Evolutionary conservation across 306 rosid species (phyloP).

Genomic region (Amphicarpaea edgeworthii): DNA sequence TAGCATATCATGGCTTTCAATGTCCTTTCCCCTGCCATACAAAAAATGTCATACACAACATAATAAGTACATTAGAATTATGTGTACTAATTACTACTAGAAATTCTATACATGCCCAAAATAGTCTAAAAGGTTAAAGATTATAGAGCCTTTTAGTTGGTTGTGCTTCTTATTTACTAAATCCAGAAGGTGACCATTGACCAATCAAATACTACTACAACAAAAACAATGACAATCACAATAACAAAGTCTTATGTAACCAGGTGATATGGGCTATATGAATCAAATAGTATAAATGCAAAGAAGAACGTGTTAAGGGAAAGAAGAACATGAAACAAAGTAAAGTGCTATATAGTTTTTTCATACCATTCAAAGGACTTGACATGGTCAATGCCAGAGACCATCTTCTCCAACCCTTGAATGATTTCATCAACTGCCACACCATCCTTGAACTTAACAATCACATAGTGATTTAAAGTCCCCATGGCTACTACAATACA

Average conservation of each 20-base stretch:
- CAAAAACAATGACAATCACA: not conserved
- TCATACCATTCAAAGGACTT: constrained; percentile 89
- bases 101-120: not conserved
- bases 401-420: constrained; percentile 69
- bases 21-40: constrained; percentile 74
- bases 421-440: constrained; percentile 67
- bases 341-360: not conserved
- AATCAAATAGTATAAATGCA: not conserved
- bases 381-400: constrained; percentile 65
- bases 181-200: not conserved
- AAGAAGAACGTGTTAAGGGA: not conserved
- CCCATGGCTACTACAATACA: constrained; percentile 57
- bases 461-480: constrained; percentile 78
- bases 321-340: not conserved
- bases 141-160: not conserved
- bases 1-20: constrained; percentile 74
- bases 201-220: not conserved
- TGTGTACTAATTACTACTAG: not conserved
- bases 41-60: not conserved
- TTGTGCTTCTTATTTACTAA: not conserved
- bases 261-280: not conserved
- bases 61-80: not conserved
- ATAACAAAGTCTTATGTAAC: not conserved
- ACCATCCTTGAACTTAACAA: constrained; percentile 83
- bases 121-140: not conserved